Base-by-base conservation (phyloP, 495 filamentous ascomycete species). In the Penicillium soppii region DNA sequence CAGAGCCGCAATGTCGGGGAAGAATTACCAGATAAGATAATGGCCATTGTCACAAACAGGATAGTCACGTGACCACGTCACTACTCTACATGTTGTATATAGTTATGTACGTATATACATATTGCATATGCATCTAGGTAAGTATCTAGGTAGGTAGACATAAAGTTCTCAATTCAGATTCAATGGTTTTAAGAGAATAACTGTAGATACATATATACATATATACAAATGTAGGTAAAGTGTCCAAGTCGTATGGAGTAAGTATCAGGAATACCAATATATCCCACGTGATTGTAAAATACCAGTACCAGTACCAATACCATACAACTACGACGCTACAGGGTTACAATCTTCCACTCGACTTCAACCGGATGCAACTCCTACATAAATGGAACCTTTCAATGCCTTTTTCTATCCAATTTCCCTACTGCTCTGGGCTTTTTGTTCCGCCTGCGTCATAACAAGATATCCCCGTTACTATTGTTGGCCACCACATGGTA, bases 301-400 rank as follows among this genome's bases (percentile, higher is more conserved):
- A 13, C 19, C 19, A 13, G n/a, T 39, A 10, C 16, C 40, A 20
- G 22, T 32, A 20, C 23, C 41, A 17, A 51, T 61, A 60, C 55
- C 43, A 36, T 60, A 66, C 59, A 39, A 46, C 45, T 65, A 38
- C 64, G 41, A 67, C 59, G 44, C 56, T 58, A 30, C 48, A 57
- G 44, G 54, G 64, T 66, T 63, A 47, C 64, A 65, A 39, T 16
- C 44, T 49, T 50, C 54, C 58, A 59, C 38, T 57, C 58, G 50
- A 62, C 43, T 56, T 60, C 57, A n/a, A 52, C 66, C 62, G 65
- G 57, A 72, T 72, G 69, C 69, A 70, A 72, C 69, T 57, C 43
- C 55, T 56, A 39, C 25, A 42, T 35, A 41, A 45, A 64, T 64
- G 61, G 49, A 50, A 64, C 61, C 54, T 48, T 58, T 49, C 22